Percentiles rank a stretch among this genome's conserved stretches.
These are phyloP conservation scores for Lobosporangium transversale DNA, from an alignment of 192 early-diverging fungal genomes.

Conservation along the genomic window DNA sequence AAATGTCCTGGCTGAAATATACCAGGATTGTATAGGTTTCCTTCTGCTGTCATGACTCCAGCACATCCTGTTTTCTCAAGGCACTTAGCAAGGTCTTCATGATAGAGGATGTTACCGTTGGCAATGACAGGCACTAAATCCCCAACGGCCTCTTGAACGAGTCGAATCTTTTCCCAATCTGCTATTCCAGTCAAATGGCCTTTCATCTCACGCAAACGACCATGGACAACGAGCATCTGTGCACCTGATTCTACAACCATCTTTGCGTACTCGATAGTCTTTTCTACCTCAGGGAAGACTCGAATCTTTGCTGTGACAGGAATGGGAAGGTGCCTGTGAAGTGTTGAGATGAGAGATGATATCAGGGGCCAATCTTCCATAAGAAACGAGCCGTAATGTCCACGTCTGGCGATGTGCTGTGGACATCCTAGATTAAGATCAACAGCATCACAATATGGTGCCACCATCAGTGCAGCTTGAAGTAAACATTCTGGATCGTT, in stretches of 20 bases:
- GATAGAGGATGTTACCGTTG: constrained; percentile 96
- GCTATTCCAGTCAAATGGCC: constrained; percentile 96
- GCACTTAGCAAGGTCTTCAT: constrained; percentile 89
- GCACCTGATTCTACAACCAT: constrained; percentile 94
- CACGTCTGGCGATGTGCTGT: constrained; percentile 90
- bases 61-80: constrained; percentile 84
- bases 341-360: constrained; percentile 57
- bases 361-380: constrained; percentile 95
- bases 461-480: constrained; percentile 83
- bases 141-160: constrained; percentile 81
- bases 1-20: constrained; percentile 74
- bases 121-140: constrained; percentile 87
- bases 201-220: constrained; percentile 93
- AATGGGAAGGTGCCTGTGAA: constrained; percentile 82
- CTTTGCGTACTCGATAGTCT: constrained; percentile 93
- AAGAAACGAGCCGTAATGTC: constrained; percentile 93
- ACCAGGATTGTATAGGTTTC: constrained; percentile 88
- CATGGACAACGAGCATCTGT: constrained; percentile 93
- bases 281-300: constrained; percentile 86
- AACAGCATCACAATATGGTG: constrained; percentile 88
- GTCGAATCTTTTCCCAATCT: constrained; percentile 93
- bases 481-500: constrained; percentile 92
- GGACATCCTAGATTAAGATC: constrained; percentile 98
- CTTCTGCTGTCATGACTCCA: constrained; percentile 96
- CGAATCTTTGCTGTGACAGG: constrained; percentile 98